A percentile compares a stretch with the other conserved stretches of the same genome.
Evolutionary conservation across 768 basidiomycete species (phyloP).

Genomic region (Hortiboletus campestris): DNA sequence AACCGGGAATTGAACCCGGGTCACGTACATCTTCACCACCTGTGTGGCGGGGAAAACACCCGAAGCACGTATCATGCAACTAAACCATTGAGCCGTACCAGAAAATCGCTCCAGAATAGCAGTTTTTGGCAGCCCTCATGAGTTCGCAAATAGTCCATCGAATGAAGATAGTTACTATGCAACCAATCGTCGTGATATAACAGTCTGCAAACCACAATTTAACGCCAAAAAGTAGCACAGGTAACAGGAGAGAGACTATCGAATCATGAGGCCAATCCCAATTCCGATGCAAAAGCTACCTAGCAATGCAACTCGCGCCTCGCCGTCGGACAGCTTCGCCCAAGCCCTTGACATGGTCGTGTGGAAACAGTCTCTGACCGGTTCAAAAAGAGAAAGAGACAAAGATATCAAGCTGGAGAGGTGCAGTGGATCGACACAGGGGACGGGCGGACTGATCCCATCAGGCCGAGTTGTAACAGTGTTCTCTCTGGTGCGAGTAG

Average conservation of each 20-base stretch:
- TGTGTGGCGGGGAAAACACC: slow-evolving; percentile 14
- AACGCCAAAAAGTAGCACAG: neutral
- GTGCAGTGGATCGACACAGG: slow-evolving; percentile 63
- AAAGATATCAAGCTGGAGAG: slow-evolving; percentile 60
- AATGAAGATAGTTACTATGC: neutral
- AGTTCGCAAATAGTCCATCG: neutral
- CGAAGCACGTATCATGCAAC: slow-evolving; percentile 38
- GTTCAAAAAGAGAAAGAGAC: slow-evolving; percentile 58
- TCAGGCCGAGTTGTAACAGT: slow-evolving; percentile 23
- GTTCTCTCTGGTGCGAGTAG: slow-evolving; percentile 45
- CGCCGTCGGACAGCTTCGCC: slow-evolving; percentile 25
- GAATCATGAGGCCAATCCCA: slow-evolving; percentile 40
- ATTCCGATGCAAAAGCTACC: slow-evolving; percentile 46
- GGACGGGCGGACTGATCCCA: slow-evolving; percentile 13
- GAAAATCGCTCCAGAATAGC: neutral
- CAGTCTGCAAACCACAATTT: neutral
- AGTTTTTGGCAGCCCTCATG: neutral
- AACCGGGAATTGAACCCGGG: slow-evolving; percentile 38
- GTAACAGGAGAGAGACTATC: slow-evolving; percentile 14
- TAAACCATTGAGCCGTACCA: slow-evolving; percentile 33
- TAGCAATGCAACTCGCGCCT: slow-evolving; percentile 35
- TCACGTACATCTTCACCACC: slow-evolving; percentile 36
- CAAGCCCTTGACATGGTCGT: slow-evolving; percentile 23
- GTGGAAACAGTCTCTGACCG: slow-evolving; percentile 33
- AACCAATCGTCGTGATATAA: neutral